phyloP scores from a whole-genome alignment of 1,139 yeast genomes.

The Yamadazyma jaroonii region DNA sequence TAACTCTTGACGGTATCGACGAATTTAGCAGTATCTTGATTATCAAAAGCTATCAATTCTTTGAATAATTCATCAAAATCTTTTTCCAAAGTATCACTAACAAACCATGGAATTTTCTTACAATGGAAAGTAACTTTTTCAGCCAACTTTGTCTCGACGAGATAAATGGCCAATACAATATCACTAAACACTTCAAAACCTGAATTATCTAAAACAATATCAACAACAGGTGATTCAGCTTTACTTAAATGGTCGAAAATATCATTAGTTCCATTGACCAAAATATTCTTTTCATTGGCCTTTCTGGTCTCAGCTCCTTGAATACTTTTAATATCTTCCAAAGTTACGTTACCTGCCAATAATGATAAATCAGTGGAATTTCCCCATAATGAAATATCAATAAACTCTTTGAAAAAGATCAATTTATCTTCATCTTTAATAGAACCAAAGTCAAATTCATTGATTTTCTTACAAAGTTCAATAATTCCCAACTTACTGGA shows the following conservation, averaged over 20 bases:
- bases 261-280: slow-evolving; percentile 67
- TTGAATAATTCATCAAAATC: slow-evolving; percentile 63
- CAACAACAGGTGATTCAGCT: slow-evolving; percentile 49
- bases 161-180: slow-evolving; percentile 67
- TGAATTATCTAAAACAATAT: slow-evolving; percentile 88
- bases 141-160: slow-evolving; percentile 68
- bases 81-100: slow-evolving; percentile 86
- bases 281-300: slow-evolving; percentile 76
- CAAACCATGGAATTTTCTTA: slow-evolving; percentile 95
- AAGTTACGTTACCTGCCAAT: slow-evolving; percentile 70
- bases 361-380: slow-evolving; percentile 94
- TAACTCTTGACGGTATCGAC: slow-evolving; percentile 45
- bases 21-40: slow-evolving; percentile 31
- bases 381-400: slow-evolving; percentile 94
- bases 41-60: slow-evolving; percentile 61
- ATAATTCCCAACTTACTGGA: slow-evolving; percentile 76
- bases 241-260: slow-evolving; percentile 55
- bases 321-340: slow-evolving; percentile 84
- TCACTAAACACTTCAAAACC: slow-evolving; percentile 96
- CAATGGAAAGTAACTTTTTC: slow-evolving; percentile 75
- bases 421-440: slow-evolving; percentile 47
- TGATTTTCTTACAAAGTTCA: slow-evolving; percentile 76
- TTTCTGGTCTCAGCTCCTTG: slow-evolving; percentile 90
- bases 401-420: slow-evolving; percentile 69
- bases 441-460: slow-evolving; percentile 30